Evolutionary conservation across 2,329 filamentous ascomycete genomes (phyloP), one percentile per base, ranked within the genome.

Genomic region (Colletotrichum sp.): DNA sequence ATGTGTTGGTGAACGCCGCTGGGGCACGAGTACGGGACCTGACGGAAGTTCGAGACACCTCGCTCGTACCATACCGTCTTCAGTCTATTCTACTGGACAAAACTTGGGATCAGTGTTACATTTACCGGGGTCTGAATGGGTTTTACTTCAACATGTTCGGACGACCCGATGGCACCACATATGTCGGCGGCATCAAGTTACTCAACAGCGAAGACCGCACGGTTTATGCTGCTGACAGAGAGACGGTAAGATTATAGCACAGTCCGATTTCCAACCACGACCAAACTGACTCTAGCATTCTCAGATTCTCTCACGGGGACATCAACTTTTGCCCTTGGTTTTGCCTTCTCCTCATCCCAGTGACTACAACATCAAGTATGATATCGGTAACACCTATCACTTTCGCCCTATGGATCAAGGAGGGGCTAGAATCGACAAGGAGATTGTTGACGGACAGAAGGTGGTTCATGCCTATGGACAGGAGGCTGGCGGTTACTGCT

Each of bases 221-320:
- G 2, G 36, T 44, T 0, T 44, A 44, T 18, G 16, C 36, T 44
- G 36, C 36, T 18, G 36, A 44, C 2, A 44, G 36, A 44, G 16
- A 44, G 36, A 44, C 36, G 36, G 36, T 44, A 18, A 44, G 36
- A 18, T 10, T 18, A 2, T 44, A 1, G 15, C 36, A 39, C 7
- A 18, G 3, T 15, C 16, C 1, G 36, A 44, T 18, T 44, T 44
- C 6, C 5, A 18, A 10, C 0, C 8, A 18, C 8, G 1, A 44
- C 36, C 8, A 44, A 18, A 44, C 36, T 44, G 2, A 44, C 36
- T 39, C 1, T 36, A 1, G 13, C 15, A 3, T 3, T 39, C 36
- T 39, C 8, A 39, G 36, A 39, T 39, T 18, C 36, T 39, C 15
- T 39, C 36, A 2, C 36, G 36, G 36, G 36, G 36, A 3, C 36